Conservation (phyloP, 106 monocot species). For the Triglochin maritima region DNA sequence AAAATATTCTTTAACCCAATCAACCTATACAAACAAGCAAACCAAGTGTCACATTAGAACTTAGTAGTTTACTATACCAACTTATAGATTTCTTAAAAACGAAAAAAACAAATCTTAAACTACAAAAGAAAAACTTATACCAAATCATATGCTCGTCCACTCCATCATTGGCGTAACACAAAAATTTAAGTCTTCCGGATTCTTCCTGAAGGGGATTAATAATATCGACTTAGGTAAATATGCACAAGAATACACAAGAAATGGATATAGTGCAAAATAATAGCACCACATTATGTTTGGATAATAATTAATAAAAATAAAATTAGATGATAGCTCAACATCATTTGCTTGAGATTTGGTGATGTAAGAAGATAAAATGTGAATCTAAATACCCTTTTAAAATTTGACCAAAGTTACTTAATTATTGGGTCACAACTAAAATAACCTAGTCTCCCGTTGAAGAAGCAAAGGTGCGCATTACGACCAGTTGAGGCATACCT, state of each 20-base stretch:
- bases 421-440: no score
- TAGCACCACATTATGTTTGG: no score
- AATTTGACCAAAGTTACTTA: no score
- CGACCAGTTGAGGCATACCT: no score
- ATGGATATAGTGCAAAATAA: no score
- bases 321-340: no score
- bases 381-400: background rate
- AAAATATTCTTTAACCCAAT: constrained; percentile 98
- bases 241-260: no score
- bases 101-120: background rate
- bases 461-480: no score
- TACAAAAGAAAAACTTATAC: constrained; percentile 29
- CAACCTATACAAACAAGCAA: constrained; percentile 38
- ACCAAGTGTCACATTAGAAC: background rate
- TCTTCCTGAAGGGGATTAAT: constrained; percentile 48
- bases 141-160: constrained; percentile 99
- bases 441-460: no score
- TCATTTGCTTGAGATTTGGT: no score
- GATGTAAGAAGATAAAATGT: background rate
- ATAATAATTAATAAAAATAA: no score
- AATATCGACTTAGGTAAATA: background rate
- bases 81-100: background rate
- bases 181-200: constrained; percentile 70
- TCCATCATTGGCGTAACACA: constrained; percentile 93
- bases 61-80: background rate